Evolutionary conservation across 257 asterid species (phyloP).

Genomic region (Solanum virginianum): DNA sequence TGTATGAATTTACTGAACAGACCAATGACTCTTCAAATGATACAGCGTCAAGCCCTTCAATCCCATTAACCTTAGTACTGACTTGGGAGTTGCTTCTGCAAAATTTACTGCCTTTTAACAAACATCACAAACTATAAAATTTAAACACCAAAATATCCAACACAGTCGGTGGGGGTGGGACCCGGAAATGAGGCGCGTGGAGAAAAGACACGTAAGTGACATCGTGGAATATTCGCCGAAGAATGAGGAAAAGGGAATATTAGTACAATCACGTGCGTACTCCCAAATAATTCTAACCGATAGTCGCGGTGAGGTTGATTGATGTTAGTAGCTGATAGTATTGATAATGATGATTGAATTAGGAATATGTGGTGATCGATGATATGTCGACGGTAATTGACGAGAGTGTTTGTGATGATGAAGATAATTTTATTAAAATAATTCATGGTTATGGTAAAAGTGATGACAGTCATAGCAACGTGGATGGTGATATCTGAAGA

Average conservation of each 20-base stretch:
- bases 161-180: not conserved
- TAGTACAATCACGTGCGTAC: constrained; percentile 72
- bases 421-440: too few relatives aligned
- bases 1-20: constrained; percentile 5
- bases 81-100: constrained; percentile 95
- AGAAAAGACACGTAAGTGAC: constrained; percentile 17
- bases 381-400: too few relatives aligned
- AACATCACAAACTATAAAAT: not conserved
- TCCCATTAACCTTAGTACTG: constrained; percentile 84
- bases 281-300: not conserved
- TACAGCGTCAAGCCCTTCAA: constrained; percentile 77
- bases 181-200: not conserved
- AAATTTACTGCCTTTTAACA: not conserved
- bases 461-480: too few relatives aligned
- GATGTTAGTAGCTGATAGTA: too few relatives aligned
- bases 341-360: too few relatives aligned
- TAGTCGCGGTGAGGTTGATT: not conserved
- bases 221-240: constrained; percentile 35
- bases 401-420: too few relatives aligned
- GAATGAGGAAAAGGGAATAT: constrained; percentile 51
- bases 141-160: not conserved
- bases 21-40: constrained; percentile 79
- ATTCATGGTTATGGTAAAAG: too few relatives aligned
- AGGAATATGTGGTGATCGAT: too few relatives aligned
- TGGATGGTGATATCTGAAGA: too few relatives aligned